Base-by-base conservation (phyloP, 345 rosid genomes). In the Gossypium anomalum region DNA sequence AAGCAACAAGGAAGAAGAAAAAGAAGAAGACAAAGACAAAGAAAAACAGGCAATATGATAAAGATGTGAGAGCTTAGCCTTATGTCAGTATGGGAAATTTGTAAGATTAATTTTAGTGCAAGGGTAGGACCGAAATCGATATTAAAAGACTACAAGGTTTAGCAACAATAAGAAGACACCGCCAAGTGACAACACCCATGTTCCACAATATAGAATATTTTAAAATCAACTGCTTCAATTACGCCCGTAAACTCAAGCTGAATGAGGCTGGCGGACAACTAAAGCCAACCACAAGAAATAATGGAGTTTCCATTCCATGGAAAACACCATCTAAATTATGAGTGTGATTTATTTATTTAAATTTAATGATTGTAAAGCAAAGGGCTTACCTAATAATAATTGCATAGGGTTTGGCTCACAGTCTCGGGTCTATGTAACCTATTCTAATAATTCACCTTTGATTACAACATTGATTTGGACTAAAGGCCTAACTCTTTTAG, bases 401-500 rank as follows among this genome's bases (percentile, higher is more conserved):
- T 64, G 51, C 51, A 7, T 16, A 16, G 15, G 69, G 69, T 64
- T 64, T n/a, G 65, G 58, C 44, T 45, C 47, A 45, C 17, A 22
- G 47, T 2, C 9, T 12, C 2, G 3, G 16, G 68, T 10, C n/a
- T 38, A 0, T 48, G 2, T 9, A n/a, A 5, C 56, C 57, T 67
- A 14, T 67, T 34, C 41, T 23, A 48, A 67, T 48, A 47, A 47
- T 23, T 67, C 41, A 22, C 4, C 13, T 45, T 67, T 22, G 57
- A 23, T 69, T 51, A 69, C 72, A 69, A 10, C 72, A 69, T 17
- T 69, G 72, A 69, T 69, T 69, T 69, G 60, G 60, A 69, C 59
- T 29, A 27, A n/a, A 69, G 15, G 60, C 72, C 72, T 51, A 69
- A 51, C 25, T 64, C 63, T 10, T 20, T 22, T 11, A 9, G 58